Conservation (phyloP, 2,329 filamentous ascomycete species). For the Exophiala spinifera region DNA sequence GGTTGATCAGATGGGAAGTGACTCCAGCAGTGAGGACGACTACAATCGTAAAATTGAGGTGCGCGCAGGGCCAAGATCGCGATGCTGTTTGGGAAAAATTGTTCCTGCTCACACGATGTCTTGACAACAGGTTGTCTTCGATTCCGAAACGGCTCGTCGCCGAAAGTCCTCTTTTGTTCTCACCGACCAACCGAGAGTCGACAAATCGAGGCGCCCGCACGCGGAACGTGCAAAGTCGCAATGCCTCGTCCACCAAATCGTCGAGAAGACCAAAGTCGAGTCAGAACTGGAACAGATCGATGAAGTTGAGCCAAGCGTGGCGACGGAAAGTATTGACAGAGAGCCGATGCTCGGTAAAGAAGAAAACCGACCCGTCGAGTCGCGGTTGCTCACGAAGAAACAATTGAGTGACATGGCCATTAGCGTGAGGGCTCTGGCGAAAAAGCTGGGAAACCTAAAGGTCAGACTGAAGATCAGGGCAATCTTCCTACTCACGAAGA, state of each 20-base stretch:
- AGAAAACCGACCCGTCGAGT: constrained; percentile 49
- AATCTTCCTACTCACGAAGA: constrained; percentile 87
- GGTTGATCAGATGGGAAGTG: constrained; percentile 31
- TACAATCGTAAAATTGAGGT: constrained; percentile 35
- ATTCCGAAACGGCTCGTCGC: constrained; percentile 50
- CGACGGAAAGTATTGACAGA: constrained; percentile 22
- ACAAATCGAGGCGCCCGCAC: constrained; percentile 37
- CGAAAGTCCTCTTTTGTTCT: constrained; percentile 60
- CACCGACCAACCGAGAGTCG: constrained; percentile 15
- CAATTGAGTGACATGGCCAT: constrained; percentile 96
- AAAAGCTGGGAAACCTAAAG: constrained; percentile 77
- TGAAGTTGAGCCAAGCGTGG: constrained; percentile 27
- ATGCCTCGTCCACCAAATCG: constrained; percentile 61
- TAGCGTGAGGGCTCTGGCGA: constrained; percentile 86
- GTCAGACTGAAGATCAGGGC: constrained; percentile 77
- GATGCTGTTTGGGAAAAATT: no score
- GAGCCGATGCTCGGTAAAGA: constrained; percentile 28
- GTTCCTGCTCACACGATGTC: neutral
- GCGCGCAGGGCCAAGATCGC: neutral
- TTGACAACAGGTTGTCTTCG: constrained; percentile 53
- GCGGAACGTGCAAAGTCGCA: constrained; percentile 47
- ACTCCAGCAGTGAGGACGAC: constrained; percentile 35
- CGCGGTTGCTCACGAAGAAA: constrained; percentile 86
- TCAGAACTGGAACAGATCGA: constrained; percentile 25
- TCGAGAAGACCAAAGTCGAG: constrained; percentile 40